Conservation (phyloP, 169 alveolate genomes). For the Hepatocystis sp. region DNA sequence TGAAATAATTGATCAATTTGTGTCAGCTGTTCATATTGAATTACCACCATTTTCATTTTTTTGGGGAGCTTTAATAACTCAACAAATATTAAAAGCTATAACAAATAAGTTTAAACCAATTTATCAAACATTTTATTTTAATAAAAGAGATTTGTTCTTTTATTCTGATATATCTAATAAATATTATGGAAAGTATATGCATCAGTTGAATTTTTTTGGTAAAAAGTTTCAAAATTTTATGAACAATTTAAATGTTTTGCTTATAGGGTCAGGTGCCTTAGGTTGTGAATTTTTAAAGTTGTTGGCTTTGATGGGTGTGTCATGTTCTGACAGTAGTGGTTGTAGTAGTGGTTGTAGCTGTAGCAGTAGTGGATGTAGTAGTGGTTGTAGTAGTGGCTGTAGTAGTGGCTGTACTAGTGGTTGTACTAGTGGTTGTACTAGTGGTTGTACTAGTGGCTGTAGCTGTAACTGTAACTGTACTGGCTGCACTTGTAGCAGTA, state of each 20-base stretch:
- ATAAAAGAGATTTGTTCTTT: conserved; percentile 47
- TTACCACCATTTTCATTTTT: conserved; percentile 55
- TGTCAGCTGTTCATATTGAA: conserved; percentile 54
- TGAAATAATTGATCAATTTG: conserved; percentile 38
- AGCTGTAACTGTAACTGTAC: no score
- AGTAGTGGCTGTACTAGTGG: no score
- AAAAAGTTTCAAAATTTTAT: conserved; percentile 39
- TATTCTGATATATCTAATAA: conserved; percentile 41
- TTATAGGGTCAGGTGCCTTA: conserved; percentile 99
- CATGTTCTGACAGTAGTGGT: conserved; percentile 82
- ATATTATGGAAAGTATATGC: conserved; percentile 64
- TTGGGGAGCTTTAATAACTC: conserved; percentile 45
- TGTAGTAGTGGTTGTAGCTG: no score
- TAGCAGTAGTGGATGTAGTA: no score
- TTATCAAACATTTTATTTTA: conserved; percentile 47
- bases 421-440: no score
- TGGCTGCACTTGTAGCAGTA: no score
- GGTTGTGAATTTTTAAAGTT: conserved; percentile 99
- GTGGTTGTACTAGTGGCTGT: no score
- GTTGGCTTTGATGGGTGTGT: conserved; percentile 97
- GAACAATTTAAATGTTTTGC: conserved; percentile 60
- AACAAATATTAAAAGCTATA: conserved; percentile 54
- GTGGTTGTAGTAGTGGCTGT: no score
- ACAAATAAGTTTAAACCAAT: conserved; percentile 51
- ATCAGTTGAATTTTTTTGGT: conserved; percentile 63